Conservation (phyloP, 2,329 filamentous ascomycete species). For the Capronia americana region DNA sequence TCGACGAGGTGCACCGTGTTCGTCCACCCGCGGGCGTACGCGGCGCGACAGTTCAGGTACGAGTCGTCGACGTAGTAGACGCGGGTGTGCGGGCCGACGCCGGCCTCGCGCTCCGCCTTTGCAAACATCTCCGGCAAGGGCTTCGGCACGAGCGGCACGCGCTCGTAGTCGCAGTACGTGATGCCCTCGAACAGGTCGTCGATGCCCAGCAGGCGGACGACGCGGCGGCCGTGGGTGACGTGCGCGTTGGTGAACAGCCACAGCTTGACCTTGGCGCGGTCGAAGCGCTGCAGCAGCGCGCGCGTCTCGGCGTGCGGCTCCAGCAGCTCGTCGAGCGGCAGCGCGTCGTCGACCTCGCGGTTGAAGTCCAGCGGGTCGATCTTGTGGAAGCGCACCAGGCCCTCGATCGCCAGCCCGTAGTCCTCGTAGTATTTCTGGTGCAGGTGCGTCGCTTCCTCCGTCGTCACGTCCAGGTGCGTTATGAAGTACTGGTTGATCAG, state of each 20-base stretch:
- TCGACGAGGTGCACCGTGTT: constrained; percentile 85
- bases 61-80: constrained; percentile 93
- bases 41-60: constrained; percentile 77
- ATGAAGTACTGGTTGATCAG: constrained; percentile 75
- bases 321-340: constrained; percentile 85
- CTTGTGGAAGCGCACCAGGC: constrained; percentile 89
- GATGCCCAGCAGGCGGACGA: constrained; percentile 78
- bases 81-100: constrained; percentile 72
- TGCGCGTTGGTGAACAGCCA: constrained; percentile 99
- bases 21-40: constrained; percentile 78
- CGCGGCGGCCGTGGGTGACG: constrained; percentile 81
- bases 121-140: constrained; percentile 81
- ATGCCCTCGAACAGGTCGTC: constrained; percentile 93
- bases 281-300: constrained; percentile 78
- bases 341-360: constrained; percentile 87
- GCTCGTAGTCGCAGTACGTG: constrained; percentile 89
- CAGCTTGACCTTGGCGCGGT: constrained; percentile 79
- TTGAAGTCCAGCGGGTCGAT: constrained; percentile 97
- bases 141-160: constrained; percentile 80
- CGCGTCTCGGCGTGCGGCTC: constrained; percentile 77
- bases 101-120: constrained; percentile 87
- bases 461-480: constrained; percentile 73
- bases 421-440: constrained; percentile 93
- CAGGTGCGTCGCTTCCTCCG: constrained; percentile 80
- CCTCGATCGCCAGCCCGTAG: constrained; percentile 97